These are phyloP conservation scores for Candida sp. DNA, from an alignment of 1,139 yeast genomes.

Conservation along the genomic window DNA sequence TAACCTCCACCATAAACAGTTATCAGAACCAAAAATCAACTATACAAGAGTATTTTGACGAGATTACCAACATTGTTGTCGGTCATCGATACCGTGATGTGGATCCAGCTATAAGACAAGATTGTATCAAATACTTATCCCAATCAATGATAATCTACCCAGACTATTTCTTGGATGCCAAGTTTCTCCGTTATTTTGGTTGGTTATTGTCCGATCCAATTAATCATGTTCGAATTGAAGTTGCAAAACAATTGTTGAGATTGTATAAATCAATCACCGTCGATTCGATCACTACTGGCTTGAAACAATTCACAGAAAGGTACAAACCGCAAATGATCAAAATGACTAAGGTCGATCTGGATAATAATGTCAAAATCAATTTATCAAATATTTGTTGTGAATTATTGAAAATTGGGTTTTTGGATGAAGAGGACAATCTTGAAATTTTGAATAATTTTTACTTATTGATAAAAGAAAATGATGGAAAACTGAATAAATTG, in stretches of 20 bases:
- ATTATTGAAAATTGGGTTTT: conserved; percentile 56
- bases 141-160: conserved; percentile 72
- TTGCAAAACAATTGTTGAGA: conserved; percentile 52
- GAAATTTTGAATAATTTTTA: conserved; percentile 43
- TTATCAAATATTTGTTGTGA: conserved; percentile 55
- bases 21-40: conserved; percentile 52
- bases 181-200: conserved; percentile 74
- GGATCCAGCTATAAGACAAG: conserved; percentile 68
- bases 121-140: conserved; percentile 61
- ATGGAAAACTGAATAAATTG: conserved; percentile 21
- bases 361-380: conserved; percentile 45
- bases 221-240: conserved; percentile 61
- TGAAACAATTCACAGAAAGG: conserved; percentile 68
- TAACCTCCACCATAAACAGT: conserved; percentile 44
- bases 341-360: conserved; percentile 40
- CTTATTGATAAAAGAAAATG: conserved; percentile 24
- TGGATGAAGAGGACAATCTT: conserved; percentile 53
- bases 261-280: conserved; percentile 33
- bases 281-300: conserved; percentile 16
- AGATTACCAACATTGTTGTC: conserved; percentile 65
- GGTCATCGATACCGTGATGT: conserved; percentile 80
- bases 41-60: conserved; percentile 56
- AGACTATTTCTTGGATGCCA: conserved; percentile 64
- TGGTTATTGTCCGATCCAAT: conserved; percentile 79
- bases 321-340: conserved; percentile 64